Base-by-base conservation (phyloP, 768 basidiomycete genomes). In the Gymnopilus junonius region DNA sequence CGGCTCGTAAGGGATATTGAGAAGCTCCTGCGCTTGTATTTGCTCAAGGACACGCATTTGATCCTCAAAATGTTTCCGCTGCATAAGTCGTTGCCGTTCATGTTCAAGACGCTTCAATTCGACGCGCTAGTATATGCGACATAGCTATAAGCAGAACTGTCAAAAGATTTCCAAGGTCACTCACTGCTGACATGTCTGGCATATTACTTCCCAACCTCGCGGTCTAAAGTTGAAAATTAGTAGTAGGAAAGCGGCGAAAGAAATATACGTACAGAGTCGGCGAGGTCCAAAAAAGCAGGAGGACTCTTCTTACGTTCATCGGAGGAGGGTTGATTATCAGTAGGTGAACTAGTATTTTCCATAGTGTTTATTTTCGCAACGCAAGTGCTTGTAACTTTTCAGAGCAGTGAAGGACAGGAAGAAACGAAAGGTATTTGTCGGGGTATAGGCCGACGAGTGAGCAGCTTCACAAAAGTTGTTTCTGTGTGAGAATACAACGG, bases 1-100 rank as follows among this genome's bases (percentile, higher is more conserved):
- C n/a, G 83, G 65, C 64, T 91, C 90, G 72, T 85, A 86, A 35
- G 91, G 91, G 69, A 94, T 83, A 67, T 76, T 85, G 70, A 95
- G 87, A 39, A 95, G 83, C 73, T 95, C 93, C 67, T 92, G 90
- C 12, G 88, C 89, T 77, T 99, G 96, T 75, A 94, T 90, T 66
- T 91, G 90, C 79, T 98, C 95, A 66, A 99, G 85, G 58, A 84
- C 88, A 59, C 91, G 90, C 96, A 97, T 97, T 79, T 97, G 95
- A 70, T 97, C 94, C 77, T 99, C 96, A 76, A 98, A 99, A 70
- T 93, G 78, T 77, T 89, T 91, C 73, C 95, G 90, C 74, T 97
- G 95, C 43, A 93, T 74, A 39, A 80, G 80, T 65, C 95, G 93
- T 77, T 95, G 93, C 55, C 93, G 89, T 77, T 97, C 95, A 73